phyloP scores from a whole-genome alignment of 345 rosid genomes.

The Linum usitatissimum region DNA sequence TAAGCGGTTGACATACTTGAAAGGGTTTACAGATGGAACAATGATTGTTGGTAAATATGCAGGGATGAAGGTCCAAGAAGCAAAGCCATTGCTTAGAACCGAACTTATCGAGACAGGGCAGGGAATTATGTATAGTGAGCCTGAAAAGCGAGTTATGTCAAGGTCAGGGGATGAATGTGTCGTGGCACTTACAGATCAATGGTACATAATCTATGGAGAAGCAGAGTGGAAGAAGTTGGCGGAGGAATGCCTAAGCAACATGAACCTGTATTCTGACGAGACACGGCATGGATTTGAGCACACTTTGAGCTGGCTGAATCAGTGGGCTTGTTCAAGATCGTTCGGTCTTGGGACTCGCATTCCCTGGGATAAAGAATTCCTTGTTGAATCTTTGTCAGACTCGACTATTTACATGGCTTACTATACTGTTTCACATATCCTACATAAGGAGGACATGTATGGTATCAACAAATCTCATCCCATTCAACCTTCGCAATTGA shows the following conservation, averaged over 20 bases:
- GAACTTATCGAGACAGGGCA: slow-evolving; percentile 60
- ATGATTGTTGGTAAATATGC: slow-evolving; percentile 68
- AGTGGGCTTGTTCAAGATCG: slow-evolving; percentile 99
- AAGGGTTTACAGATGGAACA: slow-evolving; percentile 75
- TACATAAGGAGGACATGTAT: slow-evolving; percentile 75
- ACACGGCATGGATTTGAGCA: slow-evolving; percentile 82
- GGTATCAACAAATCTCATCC: slow-evolving; percentile 33
- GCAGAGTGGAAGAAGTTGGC: slow-evolving; percentile 64
- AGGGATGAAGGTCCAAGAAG: slow-evolving; percentile 73
- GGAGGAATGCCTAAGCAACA: slow-evolving; percentile 66
- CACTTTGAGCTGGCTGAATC: slow-evolving; percentile 87
- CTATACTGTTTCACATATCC: slow-evolving; percentile 75
- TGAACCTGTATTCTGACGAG: slow-evolving; percentile 82
- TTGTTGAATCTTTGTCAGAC: slow-evolving; percentile 89
- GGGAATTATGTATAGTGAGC: slow-evolving; percentile 80
- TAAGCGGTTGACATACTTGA: slow-evolving; percentile 76
- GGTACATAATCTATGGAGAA: slow-evolving; percentile 91
- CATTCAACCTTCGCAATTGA: slow-evolving; percentile 62
- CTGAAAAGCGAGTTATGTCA: slow-evolving; percentile 86
- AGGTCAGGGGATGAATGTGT: slow-evolving; percentile 98
- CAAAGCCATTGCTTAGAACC: slow-evolving; percentile 58
- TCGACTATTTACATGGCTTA: slow-evolving; percentile 89
- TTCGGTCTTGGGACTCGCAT: slow-evolving; percentile 96
- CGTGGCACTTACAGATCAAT: slow-evolving; percentile 95
- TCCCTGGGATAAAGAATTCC: slow-evolving; percentile 89